phyloP scores from a whole-genome alignment of 805 yeast species.

The Starmerella apis region DNA sequence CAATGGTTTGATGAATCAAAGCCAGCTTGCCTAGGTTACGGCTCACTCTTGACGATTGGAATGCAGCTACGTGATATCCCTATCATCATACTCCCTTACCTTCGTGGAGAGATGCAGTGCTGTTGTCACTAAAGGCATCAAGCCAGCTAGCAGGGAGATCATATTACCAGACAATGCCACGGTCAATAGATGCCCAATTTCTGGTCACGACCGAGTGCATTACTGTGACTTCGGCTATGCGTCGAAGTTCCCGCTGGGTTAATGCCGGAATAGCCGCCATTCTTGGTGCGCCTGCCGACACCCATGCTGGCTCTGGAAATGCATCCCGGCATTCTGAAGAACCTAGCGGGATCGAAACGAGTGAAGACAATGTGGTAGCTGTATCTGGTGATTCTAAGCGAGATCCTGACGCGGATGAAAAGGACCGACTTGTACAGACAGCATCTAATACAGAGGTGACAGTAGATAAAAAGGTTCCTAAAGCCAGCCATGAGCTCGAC shows the following conservation, averaged over 20 bases:
- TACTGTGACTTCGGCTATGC: constrained; percentile 75
- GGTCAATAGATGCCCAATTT: constrained; percentile 33
- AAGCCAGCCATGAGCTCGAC: neutral
- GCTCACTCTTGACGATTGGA: neutral
- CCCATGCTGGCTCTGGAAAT: constrained; percentile 13
- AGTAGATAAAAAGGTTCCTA: neutral
- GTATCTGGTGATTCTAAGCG: neutral
- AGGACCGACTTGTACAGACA: neutral
- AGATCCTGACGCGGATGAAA: neutral
- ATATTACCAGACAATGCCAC: neutral
- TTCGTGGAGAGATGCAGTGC: neutral
- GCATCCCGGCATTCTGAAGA: neutral
- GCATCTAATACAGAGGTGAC: neutral
- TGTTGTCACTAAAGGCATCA: constrained; percentile 1
- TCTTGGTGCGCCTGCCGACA: constrained; percentile 46
- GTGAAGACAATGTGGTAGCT: neutral
- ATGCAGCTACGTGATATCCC: neutral
- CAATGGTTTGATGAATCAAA: too few relatives aligned
- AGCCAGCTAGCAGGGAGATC: neutral
- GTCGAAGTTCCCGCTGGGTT: constrained; percentile 68
- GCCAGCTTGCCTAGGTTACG: too few relatives aligned
- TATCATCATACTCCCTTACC: neutral
- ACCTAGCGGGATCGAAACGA: neutral
- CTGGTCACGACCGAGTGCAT: constrained; percentile 84
- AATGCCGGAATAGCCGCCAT: constrained; percentile 79